Conservation (phyloP, 2,329 filamentous ascomycete genomes). For the Magnaporthales sp. region DNA sequence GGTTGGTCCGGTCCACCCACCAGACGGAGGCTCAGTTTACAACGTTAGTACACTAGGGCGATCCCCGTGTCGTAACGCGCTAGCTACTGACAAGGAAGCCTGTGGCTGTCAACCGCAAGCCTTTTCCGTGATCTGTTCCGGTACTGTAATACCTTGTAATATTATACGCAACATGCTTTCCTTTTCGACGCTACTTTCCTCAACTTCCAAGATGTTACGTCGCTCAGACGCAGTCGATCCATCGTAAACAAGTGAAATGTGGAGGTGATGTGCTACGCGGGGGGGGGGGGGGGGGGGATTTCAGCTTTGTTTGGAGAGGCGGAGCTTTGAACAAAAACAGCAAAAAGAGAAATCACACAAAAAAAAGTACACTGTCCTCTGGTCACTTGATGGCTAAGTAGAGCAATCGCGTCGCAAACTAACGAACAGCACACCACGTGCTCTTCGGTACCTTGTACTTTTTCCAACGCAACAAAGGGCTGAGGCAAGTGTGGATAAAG, state of each 20-base stretch:
- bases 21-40: neutral
- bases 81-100: neutral
- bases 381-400: too few species aligned
- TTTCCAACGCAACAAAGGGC: too few species aligned
- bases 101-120: neutral
- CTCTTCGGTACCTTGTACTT: too few species aligned
- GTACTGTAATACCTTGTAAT: neutral
- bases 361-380: too few species aligned
- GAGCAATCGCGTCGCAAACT: too few species aligned
- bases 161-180: too few species aligned
- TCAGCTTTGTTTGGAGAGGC: neutral
- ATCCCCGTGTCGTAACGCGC: neutral
- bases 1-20: neutral
- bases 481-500: too few species aligned
- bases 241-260: neutral
- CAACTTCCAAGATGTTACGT: neutral
- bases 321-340: too few species aligned
- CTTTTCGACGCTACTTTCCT: neutral
- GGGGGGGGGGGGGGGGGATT: too few species aligned
- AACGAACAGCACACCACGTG: too few species aligned
- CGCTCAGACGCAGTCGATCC: neutral
- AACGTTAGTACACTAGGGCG: neutral
- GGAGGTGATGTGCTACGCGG: neutral
- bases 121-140: neutral
- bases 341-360: too few species aligned